Base-by-base conservation (phyloP, 129 eudicot species). In the Lactuca saligna region DNA sequence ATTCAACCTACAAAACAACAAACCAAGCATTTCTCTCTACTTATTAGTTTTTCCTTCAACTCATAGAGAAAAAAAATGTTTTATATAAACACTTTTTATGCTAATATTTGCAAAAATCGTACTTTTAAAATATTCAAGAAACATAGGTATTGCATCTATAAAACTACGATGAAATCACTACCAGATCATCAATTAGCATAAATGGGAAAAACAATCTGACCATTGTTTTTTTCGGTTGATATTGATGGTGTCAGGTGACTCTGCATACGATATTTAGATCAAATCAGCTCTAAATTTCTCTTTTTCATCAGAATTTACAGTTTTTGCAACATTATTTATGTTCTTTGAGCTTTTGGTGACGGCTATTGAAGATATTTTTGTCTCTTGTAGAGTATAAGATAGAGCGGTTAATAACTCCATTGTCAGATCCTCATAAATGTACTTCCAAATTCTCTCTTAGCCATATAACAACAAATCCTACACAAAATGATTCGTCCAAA, bases 391-490 rank as follows among this genome's bases (percentile, higher is more conserved):
- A 14, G 78, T 60, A 71, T 85, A 83, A 20, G 95, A 79, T 17
- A 91, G 53, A 38, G 96, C 95, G 53, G 85, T 91, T 49, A 87
- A 81, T 4, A 92, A 87, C 83, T 91, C 97, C 55, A 90, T 83
- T 68, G 91, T 72, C 78, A 74, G 17, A 49, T 91, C 91, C 69
- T 72, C 84, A 29, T 79, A 71, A 72, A 73, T 70, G 62, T 86
- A 79, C 80, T 79, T 72, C 77, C 80, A 44, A 75, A 61, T 61
- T 72, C 79, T 72, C 75, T 79, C 72, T 73, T 79, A 79, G 85
- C 96, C 92, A 89, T 89, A 82, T 60, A 82, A 77, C 69, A 68
- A 7, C 33, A 32, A 63, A 31, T 54, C 57, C 73, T 72, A 65
- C 25, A 49, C 57, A 34, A 53, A 16, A 63, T 2, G 73, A 44